Base-by-base conservation (phyloP, 805 yeast species). In the Cyberlindnera subsufficiens region DNA sequence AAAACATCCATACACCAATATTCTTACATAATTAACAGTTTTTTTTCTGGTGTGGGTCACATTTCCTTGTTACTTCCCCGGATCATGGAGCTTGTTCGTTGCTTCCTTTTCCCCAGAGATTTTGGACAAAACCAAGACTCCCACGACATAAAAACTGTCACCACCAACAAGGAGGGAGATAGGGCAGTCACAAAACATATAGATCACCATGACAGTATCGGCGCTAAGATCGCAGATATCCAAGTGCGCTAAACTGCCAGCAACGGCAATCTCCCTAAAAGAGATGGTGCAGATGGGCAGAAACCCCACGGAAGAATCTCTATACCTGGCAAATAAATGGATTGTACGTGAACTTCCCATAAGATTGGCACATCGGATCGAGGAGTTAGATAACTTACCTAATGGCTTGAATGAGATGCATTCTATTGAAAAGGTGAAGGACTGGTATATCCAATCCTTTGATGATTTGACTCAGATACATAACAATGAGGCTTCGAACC, bases 211-310 rank as follows among this genome's bases (percentile, higher is more conserved):
- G 43, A 40, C 45, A 30, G 20, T 45, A 15, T 38, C 53, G 1
- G 44, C 43, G 6, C 41, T 58, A 14, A 55, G 49, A 33, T 42
- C 54, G 4, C 56, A 59, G 39, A 58, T 62, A 6, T 39, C 58
- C 29, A 53, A 52, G 48, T 83, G 80, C 67, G 89, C 96, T 4
- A 69, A 73, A 40, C 72, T 81, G 49, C 84, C 88, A 11, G 93
- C 90, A 36, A 86, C 95, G 3, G 89, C 95, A 1, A 87, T 88
- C 3, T 81, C 89, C 3, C 66, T 88, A 46, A 72, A 88, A 44
- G 96, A 87, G 61, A 87, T 88, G 96, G 96, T 88, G 16, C 93
- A 86, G 58, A 85, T 88, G 66, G 96, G 96, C 3, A 80, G 82
- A 9, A 68, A 74, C 36, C 93, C 96, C 6, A 72, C 77, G 29